Evolutionary conservation across 169 alveolate species (phyloP), one percentile per base, ranked within the genome.

Genomic region (Plasmodium coatneyi): DNA sequence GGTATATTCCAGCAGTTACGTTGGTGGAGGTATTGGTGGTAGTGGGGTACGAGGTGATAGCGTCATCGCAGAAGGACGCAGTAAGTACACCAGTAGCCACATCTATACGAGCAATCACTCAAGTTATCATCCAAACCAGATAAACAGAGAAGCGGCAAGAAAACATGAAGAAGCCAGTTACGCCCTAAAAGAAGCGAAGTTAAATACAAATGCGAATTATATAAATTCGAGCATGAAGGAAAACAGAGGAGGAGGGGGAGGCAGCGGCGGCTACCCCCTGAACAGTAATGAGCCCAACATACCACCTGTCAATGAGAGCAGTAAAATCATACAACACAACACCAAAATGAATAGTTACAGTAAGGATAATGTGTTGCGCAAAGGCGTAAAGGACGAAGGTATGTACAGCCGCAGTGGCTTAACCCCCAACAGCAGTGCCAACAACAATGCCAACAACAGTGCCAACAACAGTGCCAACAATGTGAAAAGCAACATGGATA

Each of bases 131-230:
- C 71, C 87, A 19, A 10, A 46, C 71, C 71, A 22, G 71, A 22
- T 71, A 25, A 87, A 79, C 49, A 56, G 84, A 56, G 84, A 87
- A 22, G 39, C n/a, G 32, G 49, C 19, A 12, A 60, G 60, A 19
- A 87, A 56, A 7, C 60, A 39, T 60, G 74, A 87, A 34, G 83
- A 54, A 1, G 12, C 56, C 9, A 87, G 12, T 28, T 28, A 36
- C 30, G 19, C 89, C 22, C 49, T 56, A 30, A 87, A 32, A 39
- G 93, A 87, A 78, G 66, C 93, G 5, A 87, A 87, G 46, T 56
- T 79, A 87, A 87, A 87, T 30, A 87, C 81, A 14, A 78, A n/a
- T 79, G 19, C 82, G n/a, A 87, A 66, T 60, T 87, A 32, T 66
- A n/a, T 54, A 7, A 49, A 76, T 86, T 36, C 56, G 9, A 72